A percentile compares a stretch with the other conserved stretches of the same genome.
Evolutionary conservation across 352 stramenopile species (phyloP).

Genomic region (Phytophthora lateralis): DNA sequence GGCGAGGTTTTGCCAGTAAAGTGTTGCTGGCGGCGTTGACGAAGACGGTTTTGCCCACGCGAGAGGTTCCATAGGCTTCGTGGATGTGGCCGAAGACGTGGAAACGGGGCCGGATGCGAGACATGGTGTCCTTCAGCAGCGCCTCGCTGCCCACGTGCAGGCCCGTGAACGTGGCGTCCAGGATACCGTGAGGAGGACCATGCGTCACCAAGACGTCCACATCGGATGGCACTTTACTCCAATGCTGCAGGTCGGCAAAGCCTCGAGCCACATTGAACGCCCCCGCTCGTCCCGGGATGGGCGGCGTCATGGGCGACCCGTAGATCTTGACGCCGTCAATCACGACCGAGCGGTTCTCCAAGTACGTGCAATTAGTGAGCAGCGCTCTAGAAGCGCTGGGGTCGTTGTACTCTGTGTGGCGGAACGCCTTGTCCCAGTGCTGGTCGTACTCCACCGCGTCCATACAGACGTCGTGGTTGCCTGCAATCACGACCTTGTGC

Average conservation of each 20-base stretch:
- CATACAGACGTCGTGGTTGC: conserved; percentile 85
- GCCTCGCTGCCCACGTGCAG: conserved; percentile 79
- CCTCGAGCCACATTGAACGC: conserved; percentile 78
- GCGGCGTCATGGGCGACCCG: conserved; percentile 76
- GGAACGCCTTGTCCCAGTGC: conserved; percentile 67
- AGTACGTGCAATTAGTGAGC: conserved; percentile 77
- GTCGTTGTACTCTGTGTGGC: conserved; percentile 70
- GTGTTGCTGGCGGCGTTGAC: conserved; percentile 90
- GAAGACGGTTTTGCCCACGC: conserved; percentile 82
- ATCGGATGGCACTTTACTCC: conserved; percentile 68
- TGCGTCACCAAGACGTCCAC: conserved; percentile 92
- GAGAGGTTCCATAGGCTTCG: conserved; percentile 82
- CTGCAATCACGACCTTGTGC: conserved; percentile 82
- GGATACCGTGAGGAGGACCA: conserved; percentile 84
- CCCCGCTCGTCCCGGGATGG: conserved; percentile 66
- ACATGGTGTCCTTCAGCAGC: conserved; percentile 82
- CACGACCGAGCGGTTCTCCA: conserved; percentile 74
- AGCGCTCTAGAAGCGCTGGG: conserved; percentile 49
- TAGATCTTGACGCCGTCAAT: conserved; percentile 80
- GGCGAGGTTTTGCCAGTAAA: conserved; percentile 56
- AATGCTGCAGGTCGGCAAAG: conserved; percentile 69
- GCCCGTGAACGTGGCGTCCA: conserved; percentile 74
- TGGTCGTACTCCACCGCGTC: conserved; percentile 70
- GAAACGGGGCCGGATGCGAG: conserved; percentile 77
- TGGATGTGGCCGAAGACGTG: conserved; percentile 95